Percentiles rank a stretch among this genome's conserved stretches.
Evolutionary conservation across 2,329 filamentous ascomycete species (phyloP).

Genomic region (Rutstroemia sp.): DNA sequence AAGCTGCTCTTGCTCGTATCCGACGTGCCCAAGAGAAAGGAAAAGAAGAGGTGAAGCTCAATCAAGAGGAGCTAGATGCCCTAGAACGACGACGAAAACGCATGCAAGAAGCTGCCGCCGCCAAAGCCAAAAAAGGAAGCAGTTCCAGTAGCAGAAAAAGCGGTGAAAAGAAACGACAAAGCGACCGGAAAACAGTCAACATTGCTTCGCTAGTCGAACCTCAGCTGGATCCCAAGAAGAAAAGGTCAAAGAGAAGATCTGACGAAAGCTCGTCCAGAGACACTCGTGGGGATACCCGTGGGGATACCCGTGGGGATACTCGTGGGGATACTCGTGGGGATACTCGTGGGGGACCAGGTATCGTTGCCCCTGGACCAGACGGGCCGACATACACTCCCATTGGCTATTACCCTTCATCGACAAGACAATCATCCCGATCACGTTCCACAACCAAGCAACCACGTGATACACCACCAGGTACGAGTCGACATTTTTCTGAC

Average conservation of each 20-base stretch:
- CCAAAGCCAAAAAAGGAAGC: slow-evolving; percentile 20
- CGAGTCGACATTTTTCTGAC: slow-evolving; percentile 24
- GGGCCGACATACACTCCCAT: slow-evolving; percentile 40
- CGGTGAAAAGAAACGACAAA: slow-evolving; percentile 23
- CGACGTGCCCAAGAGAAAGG: slow-evolving; percentile 69
- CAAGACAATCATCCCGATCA: slow-evolving; percentile 28
- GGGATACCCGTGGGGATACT: slow-evolving; percentile 1
- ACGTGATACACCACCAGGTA: slow-evolving; percentile 19
- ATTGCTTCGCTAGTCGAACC: slow-evolving; percentile 22
- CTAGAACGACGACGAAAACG: slow-evolving; percentile 62
- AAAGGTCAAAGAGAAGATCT: slow-evolving; percentile 26
- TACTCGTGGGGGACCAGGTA: slow-evolving; percentile 31
- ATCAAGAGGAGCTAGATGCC: slow-evolving; percentile 71
- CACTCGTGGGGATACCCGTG: slow-evolving; percentile 12
- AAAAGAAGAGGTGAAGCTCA: slow-evolving; percentile 72
- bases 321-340: slow-evolving; percentile 8
- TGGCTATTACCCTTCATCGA: slow-evolving; percentile 32
- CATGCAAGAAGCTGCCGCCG: slow-evolving; percentile 31
- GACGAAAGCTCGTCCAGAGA: slow-evolving; percentile 22
- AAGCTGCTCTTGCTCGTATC: slow-evolving; percentile 74
- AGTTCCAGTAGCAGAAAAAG: slow-evolving; percentile 20
- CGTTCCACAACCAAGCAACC: slow-evolving; percentile 22
- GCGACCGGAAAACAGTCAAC: slow-evolving; percentile 19
- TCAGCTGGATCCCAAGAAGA: slow-evolving; percentile 18
- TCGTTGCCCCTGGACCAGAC: slow-evolving; percentile 40